phyloP scores from a whole-genome alignment of 805 yeast genomes.

The Candida ficus region DNA sequence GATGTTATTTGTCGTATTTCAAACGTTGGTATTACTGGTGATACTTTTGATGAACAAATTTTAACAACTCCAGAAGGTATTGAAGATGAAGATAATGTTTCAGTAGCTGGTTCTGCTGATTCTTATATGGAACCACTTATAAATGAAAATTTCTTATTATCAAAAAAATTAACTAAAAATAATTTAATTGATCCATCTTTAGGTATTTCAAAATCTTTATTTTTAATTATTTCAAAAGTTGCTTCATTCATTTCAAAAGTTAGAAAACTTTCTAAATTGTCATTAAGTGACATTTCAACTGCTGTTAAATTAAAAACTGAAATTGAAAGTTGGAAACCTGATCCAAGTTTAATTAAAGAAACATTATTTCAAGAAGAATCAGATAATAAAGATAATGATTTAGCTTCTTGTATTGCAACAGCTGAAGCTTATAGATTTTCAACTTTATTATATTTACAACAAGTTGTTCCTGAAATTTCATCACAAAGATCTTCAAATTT shows the following conservation, averaged over 20 bases:
- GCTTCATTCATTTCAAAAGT: constrained; percentile 51
- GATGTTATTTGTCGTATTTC: constrained; percentile 67
- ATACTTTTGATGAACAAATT: constrained; percentile 12
- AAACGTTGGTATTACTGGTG: constrained; percentile 23
- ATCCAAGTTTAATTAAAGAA: constrained; percentile 31
- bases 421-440: constrained; percentile 67
- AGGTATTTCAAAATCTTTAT: constrained; percentile 62
- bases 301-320: constrained; percentile 53
- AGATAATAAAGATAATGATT: constrained; percentile 33
- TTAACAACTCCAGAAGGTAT: constrained; percentile 6
- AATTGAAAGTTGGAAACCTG: constrained; percentile 54
- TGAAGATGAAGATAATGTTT: neutral
- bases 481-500: constrained; percentile 46
- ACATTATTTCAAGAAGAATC: constrained; percentile 26
- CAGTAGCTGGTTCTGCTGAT: constrained; percentile 3
- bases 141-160: constrained; percentile 4
- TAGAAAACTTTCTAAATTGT: constrained; percentile 35
- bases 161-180: constrained; percentile 1
- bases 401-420: constrained; percentile 57
- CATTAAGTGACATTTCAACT: constrained; percentile 42
- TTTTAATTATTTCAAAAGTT: constrained; percentile 59
- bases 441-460: constrained; percentile 55
- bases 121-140: constrained; percentile 7
- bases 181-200: constrained; percentile 51
- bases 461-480: constrained; percentile 68